Evolutionary conservation across 1,139 yeast genomes (phyloP).

Genomic region (Taphrina communis): DNA sequence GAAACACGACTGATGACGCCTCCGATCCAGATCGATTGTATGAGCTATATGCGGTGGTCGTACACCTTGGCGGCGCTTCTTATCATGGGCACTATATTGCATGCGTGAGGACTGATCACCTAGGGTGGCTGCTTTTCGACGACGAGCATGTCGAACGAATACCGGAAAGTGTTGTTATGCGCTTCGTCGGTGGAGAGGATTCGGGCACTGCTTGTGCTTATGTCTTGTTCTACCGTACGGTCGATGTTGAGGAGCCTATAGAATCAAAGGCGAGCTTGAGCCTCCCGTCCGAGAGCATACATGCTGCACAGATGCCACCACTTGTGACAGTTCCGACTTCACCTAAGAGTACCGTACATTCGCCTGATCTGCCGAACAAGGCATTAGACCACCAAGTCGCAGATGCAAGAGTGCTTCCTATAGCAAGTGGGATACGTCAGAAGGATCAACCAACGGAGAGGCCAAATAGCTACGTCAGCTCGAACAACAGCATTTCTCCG

Average conservation of each 20-base stretch:
- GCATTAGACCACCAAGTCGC: background rate
- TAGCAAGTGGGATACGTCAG: background rate
- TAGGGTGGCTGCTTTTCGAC: conserved; percentile 91
- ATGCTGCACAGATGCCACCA: conserved; percentile 37
- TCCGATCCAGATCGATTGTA: conserved; percentile 64
- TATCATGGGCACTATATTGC: conserved; percentile 97
- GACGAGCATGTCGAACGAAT: conserved; percentile 94
- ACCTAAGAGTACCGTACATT: background rate
- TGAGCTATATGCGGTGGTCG: conserved; percentile 83
- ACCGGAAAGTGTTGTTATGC: conserved; percentile 78
- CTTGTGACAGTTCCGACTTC: background rate
- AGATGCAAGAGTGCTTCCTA: background rate
- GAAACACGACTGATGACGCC: conserved; percentile 70
- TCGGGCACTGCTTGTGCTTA: conserved; percentile 92
- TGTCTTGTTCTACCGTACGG: conserved; percentile 67
- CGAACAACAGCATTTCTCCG: conserved; percentile 9
- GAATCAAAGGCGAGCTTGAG: conserved; percentile 21
- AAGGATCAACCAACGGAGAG: conserved; percentile 4
- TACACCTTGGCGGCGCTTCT: conserved; percentile 97
- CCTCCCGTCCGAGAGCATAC: conserved; percentile 14
- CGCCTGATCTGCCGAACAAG: background rate
- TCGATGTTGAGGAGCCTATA: conserved; percentile 31
- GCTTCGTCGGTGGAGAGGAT: conserved; percentile 81
- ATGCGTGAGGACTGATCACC: conserved; percentile 74
- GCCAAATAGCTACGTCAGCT: background rate